Evolutionary conservation across 768 basidiomycete genomes (phyloP).

Genomic region (Megacollybia marginata): DNA sequence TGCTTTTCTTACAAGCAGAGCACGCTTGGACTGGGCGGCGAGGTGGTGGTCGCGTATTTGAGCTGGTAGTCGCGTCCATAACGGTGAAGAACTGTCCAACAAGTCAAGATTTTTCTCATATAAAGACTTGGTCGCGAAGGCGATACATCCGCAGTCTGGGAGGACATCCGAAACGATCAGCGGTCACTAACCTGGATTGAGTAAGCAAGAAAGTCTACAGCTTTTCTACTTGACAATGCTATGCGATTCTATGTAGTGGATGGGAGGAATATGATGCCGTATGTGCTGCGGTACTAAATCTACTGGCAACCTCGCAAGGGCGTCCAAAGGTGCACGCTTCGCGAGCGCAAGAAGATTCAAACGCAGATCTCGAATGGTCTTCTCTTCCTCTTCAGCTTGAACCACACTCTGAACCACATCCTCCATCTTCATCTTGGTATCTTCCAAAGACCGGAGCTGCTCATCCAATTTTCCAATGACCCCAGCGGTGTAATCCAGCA

Average conservation of each 20-base stretch:
- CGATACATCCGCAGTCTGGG: too few species aligned
- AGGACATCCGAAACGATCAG: too few species aligned
- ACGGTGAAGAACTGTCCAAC: too few species aligned
- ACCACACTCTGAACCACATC: conserved; percentile 10
- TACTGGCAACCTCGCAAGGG: conserved; percentile 54
- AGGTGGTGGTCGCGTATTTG: too few species aligned
- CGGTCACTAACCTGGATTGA: too few species aligned
- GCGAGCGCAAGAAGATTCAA: conserved; percentile 72
- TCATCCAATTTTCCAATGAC: conserved; percentile 40
- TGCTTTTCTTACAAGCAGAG: conserved; percentile 33
- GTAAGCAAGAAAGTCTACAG: too few species aligned
- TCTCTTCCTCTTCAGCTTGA: conserved; percentile 31
- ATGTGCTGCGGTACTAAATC: conserved; percentile 63
- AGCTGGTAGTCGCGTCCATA: too few species aligned
- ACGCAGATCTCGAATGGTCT: conserved; percentile 47
- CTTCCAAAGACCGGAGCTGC: conserved; percentile 12
- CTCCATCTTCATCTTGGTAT: conserved; percentile 12
- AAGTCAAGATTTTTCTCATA: too few species aligned
- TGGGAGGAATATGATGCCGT: conserved; percentile 15
- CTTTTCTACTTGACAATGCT: too few species aligned
- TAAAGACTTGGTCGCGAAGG: too few species aligned
- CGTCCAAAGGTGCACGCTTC: conserved; percentile 70
- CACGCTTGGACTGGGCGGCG: conserved; percentile 24
- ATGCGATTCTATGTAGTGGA: background rate
- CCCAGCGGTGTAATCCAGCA: conserved; percentile 50